A percentile compares a stretch with the other conserved stretches of the same genome.
phyloP scores from a whole-genome alignment of 352 stramenopile genomes.

The Plasmopara muralis region DNA sequence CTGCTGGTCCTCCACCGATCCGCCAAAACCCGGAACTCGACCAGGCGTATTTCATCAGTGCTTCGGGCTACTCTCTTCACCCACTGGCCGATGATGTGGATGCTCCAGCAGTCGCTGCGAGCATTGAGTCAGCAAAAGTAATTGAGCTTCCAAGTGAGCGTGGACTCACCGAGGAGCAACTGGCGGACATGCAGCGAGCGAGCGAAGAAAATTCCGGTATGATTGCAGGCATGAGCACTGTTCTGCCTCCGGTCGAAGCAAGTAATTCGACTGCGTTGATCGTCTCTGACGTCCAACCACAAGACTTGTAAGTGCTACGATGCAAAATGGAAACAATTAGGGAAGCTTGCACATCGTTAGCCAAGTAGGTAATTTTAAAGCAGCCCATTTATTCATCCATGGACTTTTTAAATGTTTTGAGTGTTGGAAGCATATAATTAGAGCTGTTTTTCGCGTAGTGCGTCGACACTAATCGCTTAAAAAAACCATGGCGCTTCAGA shows the following conservation, averaged over 20 bases:
- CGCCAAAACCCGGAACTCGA: constrained; percentile 30
- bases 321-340: too few relatives aligned
- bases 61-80: constrained; percentile 24
- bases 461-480: too few relatives aligned
- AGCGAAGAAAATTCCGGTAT: constrained; percentile 23
- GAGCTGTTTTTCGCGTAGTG: too few relatives aligned
- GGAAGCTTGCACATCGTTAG: too few relatives aligned
- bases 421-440: too few relatives aligned
- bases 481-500: too few relatives aligned
- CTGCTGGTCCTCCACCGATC: constrained; percentile 21
- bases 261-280: constrained; percentile 19
- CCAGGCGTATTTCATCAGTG: constrained; percentile 11
- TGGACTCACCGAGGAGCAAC: constrained; percentile 6
- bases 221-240: constrained; percentile 19
- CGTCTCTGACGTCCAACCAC: constrained; percentile 19
- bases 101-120: constrained; percentile 15
- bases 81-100: constrained; percentile 22
- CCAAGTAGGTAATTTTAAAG: too few relatives aligned
- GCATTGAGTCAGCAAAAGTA: constrained; percentile 13
- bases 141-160: too few relatives aligned
- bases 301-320: constrained; percentile 12
- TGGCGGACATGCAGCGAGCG: constrained; percentile 17
- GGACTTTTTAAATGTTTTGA: too few relatives aligned
- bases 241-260: constrained; percentile 4
- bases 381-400: too few relatives aligned